These are phyloP conservation scores for Scedosporium aurantiacum DNA, from an alignment of 2,329 filamentous ascomycete species.

Conservation along the genomic window DNA sequence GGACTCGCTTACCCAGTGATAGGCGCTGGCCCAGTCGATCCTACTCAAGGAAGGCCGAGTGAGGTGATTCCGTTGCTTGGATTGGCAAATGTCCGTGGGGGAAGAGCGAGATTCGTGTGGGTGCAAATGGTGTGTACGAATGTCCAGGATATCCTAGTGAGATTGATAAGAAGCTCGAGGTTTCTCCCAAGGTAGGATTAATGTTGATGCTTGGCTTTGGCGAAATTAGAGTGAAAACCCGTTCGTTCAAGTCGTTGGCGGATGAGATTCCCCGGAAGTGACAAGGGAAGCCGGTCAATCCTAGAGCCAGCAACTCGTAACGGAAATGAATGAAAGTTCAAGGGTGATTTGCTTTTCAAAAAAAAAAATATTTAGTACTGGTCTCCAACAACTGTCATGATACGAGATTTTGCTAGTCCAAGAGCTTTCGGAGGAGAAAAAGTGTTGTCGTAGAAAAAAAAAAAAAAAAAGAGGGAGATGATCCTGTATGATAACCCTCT, in stretches of 20 bases:
- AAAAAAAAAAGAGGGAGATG: not conserved
- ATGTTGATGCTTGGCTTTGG: not conserved
- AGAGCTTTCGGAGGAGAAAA: too few relatives aligned
- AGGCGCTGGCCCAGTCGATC: not conserved
- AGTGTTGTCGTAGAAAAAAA: not conserved
- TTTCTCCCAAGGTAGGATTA: not conserved
- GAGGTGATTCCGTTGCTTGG: too few relatives aligned
- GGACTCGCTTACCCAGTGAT: not conserved
- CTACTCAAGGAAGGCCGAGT: not conserved
- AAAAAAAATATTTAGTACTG: too few relatives aligned
- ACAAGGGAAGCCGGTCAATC: not conserved
- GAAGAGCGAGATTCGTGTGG: not conserved
- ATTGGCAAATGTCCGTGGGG: not conserved
- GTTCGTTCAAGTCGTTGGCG: not conserved
- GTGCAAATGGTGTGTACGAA: too few relatives aligned
- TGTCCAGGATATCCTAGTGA: not conserved
- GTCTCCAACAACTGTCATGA: too few relatives aligned
- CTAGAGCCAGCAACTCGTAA: not conserved
- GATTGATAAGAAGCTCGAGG: not conserved
- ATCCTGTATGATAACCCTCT: not conserved
- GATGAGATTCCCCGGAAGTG: not conserved
- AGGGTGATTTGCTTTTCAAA: not conserved
- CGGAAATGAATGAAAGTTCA: not conserved
- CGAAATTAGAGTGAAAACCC: not conserved
- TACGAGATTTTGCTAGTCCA: too few relatives aligned